Base-by-base conservation (phyloP, 2,329 filamentous ascomycete genomes). In the Cercospora sojina region DNA sequence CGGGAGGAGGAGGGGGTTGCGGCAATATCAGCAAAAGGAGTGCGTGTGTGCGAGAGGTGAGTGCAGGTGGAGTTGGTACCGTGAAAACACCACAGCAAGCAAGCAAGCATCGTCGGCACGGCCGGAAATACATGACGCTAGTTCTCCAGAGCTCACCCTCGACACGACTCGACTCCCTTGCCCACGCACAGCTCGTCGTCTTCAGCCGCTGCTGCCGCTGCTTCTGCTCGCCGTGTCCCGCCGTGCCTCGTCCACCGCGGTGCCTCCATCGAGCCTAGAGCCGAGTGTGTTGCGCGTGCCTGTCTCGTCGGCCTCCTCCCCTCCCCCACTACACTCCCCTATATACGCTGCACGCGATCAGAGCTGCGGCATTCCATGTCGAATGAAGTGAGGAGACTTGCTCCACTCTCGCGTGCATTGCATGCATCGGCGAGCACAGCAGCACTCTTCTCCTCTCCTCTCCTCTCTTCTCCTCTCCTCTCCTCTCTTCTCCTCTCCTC, bases 51-150 rank as follows among this genome's bases (percentile, higher is more conserved):
- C 47, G 47, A 27, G 47, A 51, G 47, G 51, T 31, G n/a, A 18
- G 25, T 3, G 29, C 25, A 56, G 51, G 51, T 56, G 51, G 51
- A 56, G 51, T 56, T 56, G 47, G 47, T 51, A 20, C 47, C 47
- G 47, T 16, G 25, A 51, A 51, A 51, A 51, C 18, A 27, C 51
- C 20, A n/a, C 51, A 29, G 51, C 43, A 23, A 49, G 29, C 51
- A n/a, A 56, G 51, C 51, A 29, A 56, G 51, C 51, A 56, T n/a
- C 25, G 25, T 56, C 51, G 51, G 51, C 51, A 29, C 51, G 51
- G 51, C 51, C 51, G 51, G 51, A 25, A 56, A 56, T 49, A 47
- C 41, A 47, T 23, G 41, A 47, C 41, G 41, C 41, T 47, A 23
- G n/a, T n/a, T n/a, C n/a, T n/a, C n/a, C 41, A 18, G 41, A 47